phyloP scores from a whole-genome alignment of 2,329 filamentous ascomycete species.

The Beauveria asiatica region DNA sequence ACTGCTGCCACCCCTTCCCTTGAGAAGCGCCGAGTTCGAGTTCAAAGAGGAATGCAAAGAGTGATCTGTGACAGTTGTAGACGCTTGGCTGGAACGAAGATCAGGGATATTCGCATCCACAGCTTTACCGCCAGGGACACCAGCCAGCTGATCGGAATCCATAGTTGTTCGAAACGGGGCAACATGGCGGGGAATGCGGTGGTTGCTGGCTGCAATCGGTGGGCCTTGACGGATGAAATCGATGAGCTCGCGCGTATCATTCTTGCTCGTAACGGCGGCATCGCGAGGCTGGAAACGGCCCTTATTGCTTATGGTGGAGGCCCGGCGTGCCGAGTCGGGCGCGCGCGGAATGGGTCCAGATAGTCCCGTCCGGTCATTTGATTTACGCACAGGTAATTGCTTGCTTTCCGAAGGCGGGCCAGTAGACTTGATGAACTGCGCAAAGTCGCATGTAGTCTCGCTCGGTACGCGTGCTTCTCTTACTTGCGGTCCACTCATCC shows the following conservation, averaged over 20 bases:
- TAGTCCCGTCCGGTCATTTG: conserved; percentile 13
- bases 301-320: conserved; percentile 33
- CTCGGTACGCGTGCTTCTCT: conserved; percentile 64
- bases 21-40: conserved; percentile 63
- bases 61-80: conserved; percentile 47
- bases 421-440: conserved; percentile 81
- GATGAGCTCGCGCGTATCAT: conserved; percentile 77
- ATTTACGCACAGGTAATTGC: conserved; percentile 27
- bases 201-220: conserved; percentile 45
- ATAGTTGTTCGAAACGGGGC: conserved; percentile 79
- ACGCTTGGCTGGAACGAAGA: conserved; percentile 47
- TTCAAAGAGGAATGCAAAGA: conserved; percentile 60
- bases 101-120: conserved; percentile 50
- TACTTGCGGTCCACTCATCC: conserved; percentile 30
- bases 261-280: conserved; percentile 51
- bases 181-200: conserved; percentile 71
- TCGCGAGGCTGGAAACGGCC: conserved; percentile 63
- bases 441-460: conserved; percentile 73
- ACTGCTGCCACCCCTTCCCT: conserved; percentile 27
- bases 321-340: conserved; percentile 23
- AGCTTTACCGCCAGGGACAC: conserved; percentile 45
- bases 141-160: conserved; percentile 70
- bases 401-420: conserved; percentile 41
- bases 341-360: conserved; percentile 18
- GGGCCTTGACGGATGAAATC: conserved; percentile 92